Percentiles rank a stretch among this genome's conserved stretches.
These are phyloP conservation scores for Myxozyma melibiosi DNA, from an alignment of 805 yeast species.

Conservation along the genomic window DNA sequence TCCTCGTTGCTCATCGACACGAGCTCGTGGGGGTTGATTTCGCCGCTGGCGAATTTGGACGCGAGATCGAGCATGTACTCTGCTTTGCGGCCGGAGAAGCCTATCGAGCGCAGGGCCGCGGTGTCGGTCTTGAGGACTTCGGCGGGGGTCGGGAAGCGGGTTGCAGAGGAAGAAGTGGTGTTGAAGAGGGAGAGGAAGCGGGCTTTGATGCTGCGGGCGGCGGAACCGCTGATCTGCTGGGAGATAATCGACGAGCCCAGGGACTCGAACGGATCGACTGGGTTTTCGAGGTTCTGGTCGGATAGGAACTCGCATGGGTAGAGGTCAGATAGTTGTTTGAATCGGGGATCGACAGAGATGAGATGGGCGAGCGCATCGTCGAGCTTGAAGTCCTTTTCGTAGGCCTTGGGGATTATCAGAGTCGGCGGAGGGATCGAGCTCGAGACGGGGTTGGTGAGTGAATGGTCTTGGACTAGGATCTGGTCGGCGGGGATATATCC, in stretches of 20 bases:
- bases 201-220: slow-evolving; percentile 66
- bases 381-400: slow-evolving; percentile 15
- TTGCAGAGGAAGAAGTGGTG: slow-evolving; percentile 27
- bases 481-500: slow-evolving; percentile 4
- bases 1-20: slow-evolving; percentile 47
- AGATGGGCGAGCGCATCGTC: slow-evolving; percentile 28
- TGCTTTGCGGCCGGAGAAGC: slow-evolving; percentile 69
- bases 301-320: slow-evolving; percentile 24
- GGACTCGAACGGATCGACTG: slow-evolving; percentile 45
- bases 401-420: slow-evolving; percentile 44
- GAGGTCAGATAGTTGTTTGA: slow-evolving; percentile 15
- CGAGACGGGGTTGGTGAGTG: not conserved
- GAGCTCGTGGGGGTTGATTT: slow-evolving; percentile 46
- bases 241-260: slow-evolving; percentile 57
- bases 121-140: slow-evolving; percentile 47
- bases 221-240: slow-evolving; percentile 79
- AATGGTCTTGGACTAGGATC: not conserved
- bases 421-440: slow-evolving; percentile 43
- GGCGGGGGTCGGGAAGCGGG: slow-evolving; percentile 54
- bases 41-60: slow-evolving; percentile 36
- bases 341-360: slow-evolving; percentile 26
- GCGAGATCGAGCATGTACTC: slow-evolving; percentile 41
- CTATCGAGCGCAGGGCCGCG: slow-evolving; percentile 61
- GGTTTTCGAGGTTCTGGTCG: slow-evolving; percentile 8
- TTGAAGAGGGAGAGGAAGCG: slow-evolving; percentile 49